phyloP scores from a whole-genome alignment of 306 rosid genomes.

The Vicia faba region DNA sequence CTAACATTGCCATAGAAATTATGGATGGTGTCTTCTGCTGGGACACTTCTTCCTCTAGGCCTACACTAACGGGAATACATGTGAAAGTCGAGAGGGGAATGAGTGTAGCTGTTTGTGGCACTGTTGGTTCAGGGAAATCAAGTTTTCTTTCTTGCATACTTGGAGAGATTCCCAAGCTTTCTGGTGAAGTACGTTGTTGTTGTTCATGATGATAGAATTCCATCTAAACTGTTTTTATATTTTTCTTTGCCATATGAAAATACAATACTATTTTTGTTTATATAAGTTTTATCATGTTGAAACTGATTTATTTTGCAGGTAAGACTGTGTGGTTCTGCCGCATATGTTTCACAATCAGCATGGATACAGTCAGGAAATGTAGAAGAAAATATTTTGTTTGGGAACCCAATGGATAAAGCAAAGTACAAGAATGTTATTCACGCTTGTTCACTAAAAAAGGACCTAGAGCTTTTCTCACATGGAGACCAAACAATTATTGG shows the following conservation, averaged over 20 bases:
- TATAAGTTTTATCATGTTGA: slow-evolving; percentile 26
- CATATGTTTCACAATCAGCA: slow-evolving; percentile 91
- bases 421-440: slow-evolving; percentile 86
- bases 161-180: slow-evolving; percentile 87
- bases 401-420: slow-evolving; percentile 83
- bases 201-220: slow-evolving; percentile 30
- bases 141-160: slow-evolving; percentile 96
- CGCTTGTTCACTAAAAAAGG: slow-evolving; percentile 90
- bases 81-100: slow-evolving; percentile 78
- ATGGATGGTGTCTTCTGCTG: slow-evolving; percentile 74
- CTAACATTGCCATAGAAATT: slow-evolving; percentile 77
- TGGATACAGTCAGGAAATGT: slow-evolving; percentile 96
- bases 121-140: slow-evolving; percentile 95
- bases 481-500: slow-evolving; percentile 96
- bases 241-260: background rate
- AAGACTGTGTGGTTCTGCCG: slow-evolving; percentile 78
- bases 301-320: slow-evolving; percentile 58
- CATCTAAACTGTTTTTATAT: slow-evolving; percentile 24
- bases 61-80: slow-evolving; percentile 79
- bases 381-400: slow-evolving; percentile 91
- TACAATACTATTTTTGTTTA: slow-evolving; percentile 4
- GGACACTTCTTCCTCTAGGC: slow-evolving; percentile 77
- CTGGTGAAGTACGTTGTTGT: slow-evolving; percentile 84
- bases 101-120: slow-evolving; percentile 96
- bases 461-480: slow-evolving; percentile 83